Evolutionary conservation across 148 eudicot species (phyloP).

Genomic region (Diospyros kaki): DNA sequence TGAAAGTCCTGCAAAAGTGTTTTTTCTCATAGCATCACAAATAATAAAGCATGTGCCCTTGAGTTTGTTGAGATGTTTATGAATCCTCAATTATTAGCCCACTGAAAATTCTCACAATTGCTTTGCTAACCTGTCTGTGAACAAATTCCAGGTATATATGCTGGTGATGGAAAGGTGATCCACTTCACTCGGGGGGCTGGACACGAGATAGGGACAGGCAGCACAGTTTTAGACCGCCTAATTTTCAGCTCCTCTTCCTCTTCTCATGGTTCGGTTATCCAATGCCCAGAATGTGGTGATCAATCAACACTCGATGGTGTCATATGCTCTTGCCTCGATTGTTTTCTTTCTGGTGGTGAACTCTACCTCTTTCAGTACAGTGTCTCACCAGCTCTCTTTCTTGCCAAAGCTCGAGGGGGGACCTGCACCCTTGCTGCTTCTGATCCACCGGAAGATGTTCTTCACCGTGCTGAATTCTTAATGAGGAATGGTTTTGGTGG

Average conservation of each 20-base stretch:
- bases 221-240: conserved; percentile 65
- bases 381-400: conserved; percentile 52
- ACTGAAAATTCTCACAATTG: conserved; percentile 3
- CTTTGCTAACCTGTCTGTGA: conserved; percentile 1
- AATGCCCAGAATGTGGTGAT: conserved; percentile 75
- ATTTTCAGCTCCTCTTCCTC: conserved; percentile 64
- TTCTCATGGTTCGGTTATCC: conserved; percentile 30
- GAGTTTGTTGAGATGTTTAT: neutral
- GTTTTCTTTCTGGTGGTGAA: conserved; percentile 74
- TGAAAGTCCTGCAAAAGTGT: too few relatives aligned
- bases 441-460: conserved; percentile 66
- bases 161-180: conserved; percentile 75
- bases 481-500: conserved; percentile 82
- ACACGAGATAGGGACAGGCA: conserved; percentile 87
- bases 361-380: conserved; percentile 68
- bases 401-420: conserved; percentile 88
- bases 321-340: conserved; percentile 80
- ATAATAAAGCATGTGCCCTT: neutral
- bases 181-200: conserved; percentile 89
- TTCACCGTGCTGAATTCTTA: conserved; percentile 67
- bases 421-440: conserved; percentile 77
- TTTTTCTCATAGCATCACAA: too few relatives aligned
- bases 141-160: conserved; percentile 60
- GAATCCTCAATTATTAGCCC: neutral
- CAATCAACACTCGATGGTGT: conserved; percentile 65